phyloP scores from a whole-genome alignment of 192 early-diverging fungal genomes.

The Linnemannia zychae region DNA sequence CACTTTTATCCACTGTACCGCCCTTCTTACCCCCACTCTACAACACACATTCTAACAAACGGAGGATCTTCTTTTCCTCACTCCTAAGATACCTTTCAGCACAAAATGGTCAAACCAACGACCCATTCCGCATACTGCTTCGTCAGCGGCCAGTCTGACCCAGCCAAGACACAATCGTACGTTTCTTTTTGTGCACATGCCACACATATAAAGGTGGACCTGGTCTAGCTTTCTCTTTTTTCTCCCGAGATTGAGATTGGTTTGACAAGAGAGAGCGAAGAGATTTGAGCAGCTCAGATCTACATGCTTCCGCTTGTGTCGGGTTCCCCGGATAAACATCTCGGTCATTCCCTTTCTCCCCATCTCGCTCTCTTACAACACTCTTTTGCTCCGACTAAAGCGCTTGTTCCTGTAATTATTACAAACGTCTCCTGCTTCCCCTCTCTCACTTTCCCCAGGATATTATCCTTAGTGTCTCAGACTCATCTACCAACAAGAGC shows the following conservation, averaged over 20 bases:
- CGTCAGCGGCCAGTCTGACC: slow-evolving; percentile 45
- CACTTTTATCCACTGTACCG: neutral
- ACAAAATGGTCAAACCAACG: slow-evolving; percentile 34
- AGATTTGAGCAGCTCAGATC: slow-evolving; percentile 5
- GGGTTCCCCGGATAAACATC: slow-evolving; percentile 28
- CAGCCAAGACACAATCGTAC: slow-evolving; percentile 23
- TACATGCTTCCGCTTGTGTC: neutral
- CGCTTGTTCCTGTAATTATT: neutral
- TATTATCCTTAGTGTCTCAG: neutral
- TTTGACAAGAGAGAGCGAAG: neutral
- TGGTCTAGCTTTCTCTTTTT: neutral
- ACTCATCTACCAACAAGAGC: neutral
- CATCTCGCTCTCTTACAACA: neutral
- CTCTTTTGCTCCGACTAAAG: neutral
- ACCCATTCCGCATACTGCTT: slow-evolving; percentile 46
- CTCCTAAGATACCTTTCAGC: neutral
- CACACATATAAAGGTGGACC: no score
- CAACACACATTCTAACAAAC: neutral
- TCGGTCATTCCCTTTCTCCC: neutral
- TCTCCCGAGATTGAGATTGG: neutral
- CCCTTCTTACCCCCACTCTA: neutral
- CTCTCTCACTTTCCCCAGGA: neutral
- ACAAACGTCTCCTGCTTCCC: neutral
- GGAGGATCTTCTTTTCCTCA: neutral
- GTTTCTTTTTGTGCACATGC: neutral